Evolutionary conservation across 1,139 yeast species (phyloP).

Genomic region (Yamadazyma diospyri): DNA sequence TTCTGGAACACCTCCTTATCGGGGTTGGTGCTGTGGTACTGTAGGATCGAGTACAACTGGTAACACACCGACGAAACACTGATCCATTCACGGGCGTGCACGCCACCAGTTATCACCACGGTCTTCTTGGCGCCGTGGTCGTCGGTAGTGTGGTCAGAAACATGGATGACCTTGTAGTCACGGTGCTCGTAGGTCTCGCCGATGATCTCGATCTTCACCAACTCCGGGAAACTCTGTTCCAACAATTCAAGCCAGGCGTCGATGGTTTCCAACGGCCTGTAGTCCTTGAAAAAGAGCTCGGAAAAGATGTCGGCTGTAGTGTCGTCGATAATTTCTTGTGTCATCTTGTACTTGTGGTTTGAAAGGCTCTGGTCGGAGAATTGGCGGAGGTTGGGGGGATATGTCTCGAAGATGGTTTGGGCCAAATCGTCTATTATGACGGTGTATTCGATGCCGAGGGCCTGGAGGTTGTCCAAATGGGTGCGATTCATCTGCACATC

Average conservation of each 20-base stretch:
- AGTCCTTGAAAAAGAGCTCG: slow-evolving; percentile 64
- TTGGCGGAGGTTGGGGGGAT: slow-evolving; percentile 28
- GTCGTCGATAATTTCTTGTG: slow-evolving; percentile 19
- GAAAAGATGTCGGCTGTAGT: slow-evolving; percentile 21
- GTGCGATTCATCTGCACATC: slow-evolving; percentile 33
- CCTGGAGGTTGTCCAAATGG: slow-evolving; percentile 20
- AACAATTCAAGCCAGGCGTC: slow-evolving; percentile 68
- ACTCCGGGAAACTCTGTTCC: slow-evolving; percentile 51
- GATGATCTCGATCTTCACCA: slow-evolving; percentile 57
- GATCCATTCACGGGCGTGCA: slow-evolving; percentile 92
- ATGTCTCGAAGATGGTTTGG: slow-evolving; percentile 53
- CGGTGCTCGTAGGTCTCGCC: slow-evolving; percentile 78
- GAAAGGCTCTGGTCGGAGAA: slow-evolving; percentile 8
- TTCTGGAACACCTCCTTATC: slow-evolving; percentile 34
- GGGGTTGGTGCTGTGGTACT: slow-evolving; percentile 44
- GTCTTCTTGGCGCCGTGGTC: slow-evolving; percentile 56
- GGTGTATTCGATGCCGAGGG: slow-evolving; percentile 20
- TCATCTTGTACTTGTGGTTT: slow-evolving; percentile 16
- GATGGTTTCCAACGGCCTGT: slow-evolving; percentile 65
- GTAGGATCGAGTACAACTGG: slow-evolving; percentile 52
- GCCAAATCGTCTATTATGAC: slow-evolving; percentile 56
- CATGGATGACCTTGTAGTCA: slow-evolving; percentile 61
- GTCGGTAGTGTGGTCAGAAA: slow-evolving; percentile 45
- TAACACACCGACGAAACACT: slow-evolving; percentile 69
- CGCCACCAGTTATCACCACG: slow-evolving; percentile 76